Base-by-base conservation (phyloP, 2,329 filamentous ascomycete genomes). In the Periconia macrospinosa region DNA sequence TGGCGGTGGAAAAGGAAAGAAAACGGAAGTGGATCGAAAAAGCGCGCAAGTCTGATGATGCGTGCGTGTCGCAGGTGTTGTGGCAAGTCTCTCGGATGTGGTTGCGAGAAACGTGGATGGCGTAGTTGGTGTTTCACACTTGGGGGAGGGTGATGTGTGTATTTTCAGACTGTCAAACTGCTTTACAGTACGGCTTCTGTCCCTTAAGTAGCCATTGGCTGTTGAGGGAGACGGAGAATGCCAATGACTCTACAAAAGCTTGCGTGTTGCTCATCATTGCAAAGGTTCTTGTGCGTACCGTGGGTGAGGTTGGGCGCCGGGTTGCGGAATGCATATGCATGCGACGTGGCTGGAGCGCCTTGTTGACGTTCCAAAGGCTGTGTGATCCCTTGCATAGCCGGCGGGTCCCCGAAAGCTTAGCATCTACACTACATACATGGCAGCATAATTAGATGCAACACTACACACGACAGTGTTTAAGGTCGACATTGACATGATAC, bases 41-140 rank as follows among this genome's bases (percentile, higher is more conserved):
- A 19, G 15, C 45, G 30, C 9, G 23, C 17, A 17, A 23, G 40
- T 47, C 45, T 61, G n/a, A n/a, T 60, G 64, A 53, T 53, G 51
- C 41, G 37, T 45, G 27, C 43, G 50, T 62, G 61, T 66, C 56
- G 62, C 64, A 64, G 58, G n/a, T 40, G 44, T 40, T 45, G 45
- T 41, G 51, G 19, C 9, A 19, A 46, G 37, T 60, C 55, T 50
- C 48, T 57, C 62, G 53, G 53, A 48, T 27, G 48, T 30, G n/a
- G 62, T 65, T 62, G 63, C 60, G 59, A n/a, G 33, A 37, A 42
- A 44, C 30, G 53, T 55, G 52, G 53, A 20, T 49, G 44, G 52
- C 13, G 33, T 13, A n/a, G 15, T 37, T 11, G 13, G n/a, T 11
- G 42, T 49, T 37, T 50, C 53, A 57, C 45, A 57, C 45, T n/a